Conservation (phyloP, 148 eudicot genomes). For the Rhododendron ovatum region DNA sequence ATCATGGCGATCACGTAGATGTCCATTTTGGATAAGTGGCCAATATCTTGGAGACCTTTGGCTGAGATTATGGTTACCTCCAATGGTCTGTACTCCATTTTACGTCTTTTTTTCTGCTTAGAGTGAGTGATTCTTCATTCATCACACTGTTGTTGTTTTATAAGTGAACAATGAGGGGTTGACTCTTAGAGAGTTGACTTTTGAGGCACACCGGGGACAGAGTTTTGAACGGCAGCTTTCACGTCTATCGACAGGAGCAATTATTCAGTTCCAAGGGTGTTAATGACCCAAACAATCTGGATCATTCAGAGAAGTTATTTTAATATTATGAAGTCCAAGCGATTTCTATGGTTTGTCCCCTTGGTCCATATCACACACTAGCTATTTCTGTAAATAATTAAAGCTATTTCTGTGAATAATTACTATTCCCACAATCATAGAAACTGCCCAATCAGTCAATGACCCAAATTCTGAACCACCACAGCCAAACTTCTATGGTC, state of each 20-base stretch:
- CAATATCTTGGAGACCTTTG: conserved; percentile 46
- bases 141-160: background rate
- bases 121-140: background rate
- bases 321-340: background rate
- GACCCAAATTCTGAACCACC: background rate
- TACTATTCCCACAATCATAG: too few relatives aligned
- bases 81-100: conserved; percentile 5
- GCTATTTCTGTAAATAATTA: background rate
- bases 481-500: background rate
- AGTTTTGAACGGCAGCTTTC: background rate
- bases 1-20: conserved; percentile 26
- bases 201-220: background rate
- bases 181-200: background rate
- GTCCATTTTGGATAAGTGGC: conserved; percentile 48
- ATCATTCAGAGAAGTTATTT: background rate
- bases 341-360: background rate
- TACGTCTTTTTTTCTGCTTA: background rate
- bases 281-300: background rate
- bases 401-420: too few relatives aligned
- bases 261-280: background rate
- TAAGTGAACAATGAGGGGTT: background rate
- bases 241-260: background rate
- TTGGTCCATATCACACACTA: background rate
- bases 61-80: conserved; percentile 43
- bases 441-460: background rate